Evolutionary conservation across 768 basidiomycete genomes (phyloP), one percentile per base, ranked within the genome.

Genomic region (Grammothele lineata): DNA sequence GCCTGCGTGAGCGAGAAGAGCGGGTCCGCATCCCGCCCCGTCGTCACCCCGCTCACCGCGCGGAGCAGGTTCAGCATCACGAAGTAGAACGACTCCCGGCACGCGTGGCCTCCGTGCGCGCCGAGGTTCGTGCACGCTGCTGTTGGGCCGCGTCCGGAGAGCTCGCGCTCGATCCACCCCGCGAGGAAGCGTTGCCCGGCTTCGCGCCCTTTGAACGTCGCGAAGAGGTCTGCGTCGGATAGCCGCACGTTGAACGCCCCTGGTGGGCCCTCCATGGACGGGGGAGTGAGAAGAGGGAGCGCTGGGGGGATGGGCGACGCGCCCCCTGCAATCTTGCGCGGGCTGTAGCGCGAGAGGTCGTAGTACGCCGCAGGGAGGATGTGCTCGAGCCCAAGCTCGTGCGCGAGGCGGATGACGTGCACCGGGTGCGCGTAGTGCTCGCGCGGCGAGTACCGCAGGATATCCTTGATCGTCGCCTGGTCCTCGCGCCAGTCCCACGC

Each of bases 321-420:
- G 2, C 86, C 86, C 0, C 67, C 39, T 57, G 83, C 66, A 51
- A 87, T 85, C 62, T 78, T 79, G 64, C 82, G 82, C 0, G 85
- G 82, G 0, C 78, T 83, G 51, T 87, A 87, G 35, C 87, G 74
- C 2, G 81, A 77, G 38, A 89, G 72, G 53, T 88, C 86, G 61
- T 87, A 88, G 56, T 85, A 76, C 0, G 86, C 87, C 19, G 83
- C 69, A 3, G 83, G 78, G n/a, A 88, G 73, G 45, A 88, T 61
- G 5, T 73, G 65, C 11, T 72, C 66, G 0, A 86, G 62, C 40
- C 71, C 70, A 54, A 88, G 76, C 44, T 86, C 82, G 19, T 80
- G 65, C 1, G 85, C 85, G 47, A 90, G 76, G 40, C 80, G 72
- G 64, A 89, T 81, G 51, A 83, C 72, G 45, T 85, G 74, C 52